A percentile compares a stretch with the other conserved stretches of the same genome.
phyloP scores from a whole-genome alignment of 495 filamentous ascomycete species.

The Sordaria brevicollis region DNA sequence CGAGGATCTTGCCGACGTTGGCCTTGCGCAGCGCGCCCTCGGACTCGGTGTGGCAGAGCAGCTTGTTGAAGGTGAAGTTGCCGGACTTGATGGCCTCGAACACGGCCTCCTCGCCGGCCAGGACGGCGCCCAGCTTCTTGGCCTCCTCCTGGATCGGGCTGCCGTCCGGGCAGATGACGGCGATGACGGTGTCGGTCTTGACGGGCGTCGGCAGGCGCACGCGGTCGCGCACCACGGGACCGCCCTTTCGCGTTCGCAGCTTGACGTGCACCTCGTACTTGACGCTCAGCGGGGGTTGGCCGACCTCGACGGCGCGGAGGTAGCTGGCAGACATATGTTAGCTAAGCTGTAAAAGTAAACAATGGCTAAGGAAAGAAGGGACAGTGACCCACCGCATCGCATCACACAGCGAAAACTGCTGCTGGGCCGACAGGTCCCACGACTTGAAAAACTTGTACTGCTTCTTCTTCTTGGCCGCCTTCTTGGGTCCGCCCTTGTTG shows the following conservation, averaged over 20 bases:
- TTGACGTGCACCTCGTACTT: conserved; percentile 88
- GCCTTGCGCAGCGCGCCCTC: conserved; percentile 64
- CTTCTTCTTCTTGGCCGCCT: conserved; percentile 44
- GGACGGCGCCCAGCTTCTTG: conserved; percentile 58
- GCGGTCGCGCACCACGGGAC: conserved; percentile 74
- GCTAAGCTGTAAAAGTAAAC: neutral
- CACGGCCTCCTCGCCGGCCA: conserved; percentile 76
- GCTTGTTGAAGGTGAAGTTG: conserved; percentile 74
- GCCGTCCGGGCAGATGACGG: conserved; percentile 75
- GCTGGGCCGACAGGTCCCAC: conserved; percentile 47
- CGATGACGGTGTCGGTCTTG: conserved; percentile 73
- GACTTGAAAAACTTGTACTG: conserved; percentile 51
- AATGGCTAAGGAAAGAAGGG: too few species aligned
- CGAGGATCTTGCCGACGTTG: conserved; percentile 66
- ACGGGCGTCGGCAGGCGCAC: conserved; percentile 83
- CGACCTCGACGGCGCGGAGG: conserved; percentile 85
- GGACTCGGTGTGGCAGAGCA: conserved; percentile 75
- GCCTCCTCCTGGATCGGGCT: conserved; percentile 60
- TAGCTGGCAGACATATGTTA: conserved; percentile 46
- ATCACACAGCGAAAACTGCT: conserved; percentile 75
- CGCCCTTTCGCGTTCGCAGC: conserved; percentile 68
- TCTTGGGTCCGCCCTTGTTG: conserved; percentile 28
- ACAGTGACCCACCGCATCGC: conserved; percentile 78
- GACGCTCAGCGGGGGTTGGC: conserved; percentile 51
- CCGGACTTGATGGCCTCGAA: conserved; percentile 70